These are phyloP conservation scores for Alternaria triticina DNA, from an alignment of 2,329 filamentous ascomycete species.

Conservation along the genomic window DNA sequence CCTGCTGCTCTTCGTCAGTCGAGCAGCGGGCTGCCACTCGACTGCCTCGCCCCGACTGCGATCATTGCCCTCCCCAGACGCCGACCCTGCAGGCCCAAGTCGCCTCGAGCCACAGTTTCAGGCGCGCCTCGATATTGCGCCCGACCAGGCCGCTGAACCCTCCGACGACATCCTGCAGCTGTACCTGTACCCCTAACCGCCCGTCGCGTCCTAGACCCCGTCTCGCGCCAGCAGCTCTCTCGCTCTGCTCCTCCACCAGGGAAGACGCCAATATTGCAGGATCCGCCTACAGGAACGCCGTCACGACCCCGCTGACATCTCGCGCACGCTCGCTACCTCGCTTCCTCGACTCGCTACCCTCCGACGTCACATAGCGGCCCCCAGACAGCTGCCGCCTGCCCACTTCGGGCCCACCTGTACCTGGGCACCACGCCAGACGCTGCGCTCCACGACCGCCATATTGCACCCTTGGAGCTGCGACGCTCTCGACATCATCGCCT, in stretches of 20 bases:
- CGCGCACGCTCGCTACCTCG: conserved; percentile 6
- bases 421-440: conserved; percentile 25
- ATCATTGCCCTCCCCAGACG: conserved; percentile 34
- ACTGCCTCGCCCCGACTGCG: conserved; percentile 15
- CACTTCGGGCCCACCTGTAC: conserved; percentile 28
- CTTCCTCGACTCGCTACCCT: background rate
- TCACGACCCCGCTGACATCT: conserved; percentile 2
- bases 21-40: conserved; percentile 23
- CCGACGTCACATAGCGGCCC: conserved; percentile 26
- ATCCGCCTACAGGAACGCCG: background rate
- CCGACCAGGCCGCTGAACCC: conserved; percentile 6
- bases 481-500: conserved; percentile 28
- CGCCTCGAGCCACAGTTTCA: conserved; percentile 28
- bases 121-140: conserved; percentile 14
- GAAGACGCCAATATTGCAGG: background rate
- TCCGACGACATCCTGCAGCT: conserved; percentile 4
- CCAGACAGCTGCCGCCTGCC: conserved; percentile 35
- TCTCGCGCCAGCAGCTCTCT: background rate
- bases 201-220: background rate
- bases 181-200: conserved; percentile 23
- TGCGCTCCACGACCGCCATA: conserved; percentile 18
- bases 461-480: conserved; percentile 31
- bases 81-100: conserved; percentile 36
- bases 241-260: background rate
- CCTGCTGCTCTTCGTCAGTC: conserved; percentile 26